Evolutionary conservation across 768 basidiomycete species (phyloP), one percentile per base, ranked within the genome.

Genomic region (Exsudoporus frostii): DNA sequence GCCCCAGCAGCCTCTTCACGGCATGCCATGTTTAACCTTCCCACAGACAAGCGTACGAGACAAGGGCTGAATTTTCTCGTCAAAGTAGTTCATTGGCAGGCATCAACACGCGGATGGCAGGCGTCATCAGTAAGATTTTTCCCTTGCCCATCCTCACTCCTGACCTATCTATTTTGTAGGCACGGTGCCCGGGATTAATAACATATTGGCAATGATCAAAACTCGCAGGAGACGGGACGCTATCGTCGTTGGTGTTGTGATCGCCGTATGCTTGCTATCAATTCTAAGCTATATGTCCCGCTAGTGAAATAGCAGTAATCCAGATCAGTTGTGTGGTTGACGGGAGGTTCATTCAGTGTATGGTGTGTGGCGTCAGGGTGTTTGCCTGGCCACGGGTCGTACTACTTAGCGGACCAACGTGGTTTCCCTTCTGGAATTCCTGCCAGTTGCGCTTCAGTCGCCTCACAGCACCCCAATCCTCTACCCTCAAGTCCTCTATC

Each of bases 101-200:
- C 15, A 91, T 99, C 58, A 93, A 92, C 71, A 77, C 83, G 14
- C 83, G 95, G 27, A 93, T 99, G 83, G 73, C 78, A 49, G 81
- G 84, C 45, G 90, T 96, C 17, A 73, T 98, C 25, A 86, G 92
- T 95, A 63, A 56, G 87, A 10, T 38, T 24, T 19, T 30, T 7
- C 19, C 15, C 25, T 44, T 46, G 1, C 33, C 2, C 17, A 34
- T 15, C 39, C 11, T 44, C 38, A 15, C 9, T n/a, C 10, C 40
- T 64, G 22, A 56, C 46, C n/a, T 39, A 14, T 40, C 13, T 29
- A 30, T 33, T 30, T 24, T 52, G 14, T 59, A 94, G 92, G 78
- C 64, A 85, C 89, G 7, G 87, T 98, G 70, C 97, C 97, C n/a
- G 95, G 96, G 2, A 86, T 99, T 60, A 94, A 92, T 72, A 90